phyloP scores from a whole-genome alignment of 441 rosid species.

The Adansonia gregorii region DNA sequence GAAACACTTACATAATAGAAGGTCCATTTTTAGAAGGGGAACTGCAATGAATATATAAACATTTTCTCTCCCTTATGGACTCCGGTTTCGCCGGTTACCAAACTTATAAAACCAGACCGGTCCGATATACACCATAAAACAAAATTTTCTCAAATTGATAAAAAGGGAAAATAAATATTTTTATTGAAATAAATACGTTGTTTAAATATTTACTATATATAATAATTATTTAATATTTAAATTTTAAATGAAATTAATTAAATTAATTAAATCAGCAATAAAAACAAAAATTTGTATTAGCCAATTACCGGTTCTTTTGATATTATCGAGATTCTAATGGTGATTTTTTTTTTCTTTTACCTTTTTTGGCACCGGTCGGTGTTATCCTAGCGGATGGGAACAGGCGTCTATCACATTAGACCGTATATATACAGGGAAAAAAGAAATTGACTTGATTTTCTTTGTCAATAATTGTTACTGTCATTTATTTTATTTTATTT shows the following conservation, averaged over 20 bases:
- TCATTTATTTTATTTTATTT: background rate
- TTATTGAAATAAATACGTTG: no score
- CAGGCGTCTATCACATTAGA: background rate
- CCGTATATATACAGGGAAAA: background rate
- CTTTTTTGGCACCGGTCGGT: background rate
- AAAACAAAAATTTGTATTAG: no score
- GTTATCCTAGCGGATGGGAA: background rate
- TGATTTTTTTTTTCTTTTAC: background rate
- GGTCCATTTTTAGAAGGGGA: constrained; percentile 32
- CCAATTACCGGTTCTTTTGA: constrained; percentile 14
- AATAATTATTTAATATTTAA: no score
- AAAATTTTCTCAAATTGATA: no score
- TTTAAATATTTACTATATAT: no score
- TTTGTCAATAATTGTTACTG: no score
- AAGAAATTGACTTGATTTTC: background rate
- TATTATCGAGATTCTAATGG: background rate
- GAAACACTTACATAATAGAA: constrained; percentile 44
- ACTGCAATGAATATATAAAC: constrained; percentile 42
- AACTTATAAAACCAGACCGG: background rate
- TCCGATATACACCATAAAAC: no score
- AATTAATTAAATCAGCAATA: no score
- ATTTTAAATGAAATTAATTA: no score
- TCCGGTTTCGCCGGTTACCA: constrained; percentile 55
- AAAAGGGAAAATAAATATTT: no score
- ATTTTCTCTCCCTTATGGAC: constrained; percentile 30